A percentile compares a stretch with the other conserved stretches of the same genome.
phyloP scores from a whole-genome alignment of 257 asterid species.

The Cruciata laevipes region DNA sequence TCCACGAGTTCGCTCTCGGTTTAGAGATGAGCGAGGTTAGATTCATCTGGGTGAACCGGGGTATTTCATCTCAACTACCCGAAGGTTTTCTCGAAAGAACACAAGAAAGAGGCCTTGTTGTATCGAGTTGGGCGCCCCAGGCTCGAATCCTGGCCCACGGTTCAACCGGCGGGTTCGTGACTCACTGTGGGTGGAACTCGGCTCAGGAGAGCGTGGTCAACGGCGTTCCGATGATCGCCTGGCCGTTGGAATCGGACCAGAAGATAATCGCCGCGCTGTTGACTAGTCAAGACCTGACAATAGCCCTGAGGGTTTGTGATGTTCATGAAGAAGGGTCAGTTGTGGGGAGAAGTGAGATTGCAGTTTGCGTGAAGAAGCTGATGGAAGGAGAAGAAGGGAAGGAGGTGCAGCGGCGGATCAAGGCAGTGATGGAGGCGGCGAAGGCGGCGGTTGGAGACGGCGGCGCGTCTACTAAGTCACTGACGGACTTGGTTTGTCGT shows the following conservation, averaged over 20 bases:
- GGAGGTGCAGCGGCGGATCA: conserved; percentile 2
- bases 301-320: conserved; percentile 14
- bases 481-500: background rate
- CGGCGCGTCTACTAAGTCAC: conserved; percentile 20
- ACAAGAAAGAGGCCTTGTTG: conserved; percentile 11
- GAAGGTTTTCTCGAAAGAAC: conserved; percentile 18
- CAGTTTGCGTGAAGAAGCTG: conserved; percentile 14
- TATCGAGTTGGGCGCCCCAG: conserved; percentile 27
- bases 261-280: conserved; percentile 13
- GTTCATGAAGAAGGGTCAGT: conserved; percentile 7
- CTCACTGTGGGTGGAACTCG: conserved; percentile 34
- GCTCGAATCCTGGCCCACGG: conserved; percentile 16
- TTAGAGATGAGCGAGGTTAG: conserved; percentile 52
- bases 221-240: conserved; percentile 24
- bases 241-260: conserved; percentile 27
- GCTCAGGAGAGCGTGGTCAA: conserved; percentile 7
- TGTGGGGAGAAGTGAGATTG: conserved; percentile 12
- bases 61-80: conserved; percentile 17
- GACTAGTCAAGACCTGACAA: conserved; percentile 10
- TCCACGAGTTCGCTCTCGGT: conserved; percentile 33
- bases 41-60: conserved; percentile 42
- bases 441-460: background rate
- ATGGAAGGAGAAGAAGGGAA: conserved; percentile 24
- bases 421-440: conserved; percentile 15
- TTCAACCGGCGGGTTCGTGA: conserved; percentile 19